A percentile compares a stretch with the other conserved stretches of the same genome.
These are phyloP conservation scores for Breynia disticha DNA, from an alignment of 441 rosid species.

Conservation along the genomic window DNA sequence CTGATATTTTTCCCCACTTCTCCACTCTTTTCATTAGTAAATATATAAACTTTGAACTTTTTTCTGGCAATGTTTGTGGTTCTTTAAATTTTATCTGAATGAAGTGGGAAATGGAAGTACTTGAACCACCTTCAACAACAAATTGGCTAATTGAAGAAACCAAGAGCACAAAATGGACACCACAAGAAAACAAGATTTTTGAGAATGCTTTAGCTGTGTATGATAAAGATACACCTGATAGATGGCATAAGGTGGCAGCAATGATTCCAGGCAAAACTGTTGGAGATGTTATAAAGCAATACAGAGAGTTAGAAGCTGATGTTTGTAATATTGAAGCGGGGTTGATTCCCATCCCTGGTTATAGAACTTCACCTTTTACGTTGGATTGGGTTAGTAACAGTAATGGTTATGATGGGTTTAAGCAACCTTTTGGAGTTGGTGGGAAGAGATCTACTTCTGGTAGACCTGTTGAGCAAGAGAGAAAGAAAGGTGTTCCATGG, in stretches of 20 bases:
- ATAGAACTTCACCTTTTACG: slow-evolving; percentile 41
- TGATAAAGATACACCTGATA: slow-evolving; percentile 81
- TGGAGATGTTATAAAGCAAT: slow-evolving; percentile 81
- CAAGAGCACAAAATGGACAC: slow-evolving; percentile 65
- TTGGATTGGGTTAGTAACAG: slow-evolving; percentile 38
- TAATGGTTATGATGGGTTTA: slow-evolving; percentile 43
- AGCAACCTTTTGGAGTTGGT: slow-evolving; percentile 34
- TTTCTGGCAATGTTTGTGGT: background rate
- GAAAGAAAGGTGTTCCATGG: slow-evolving; percentile 99
- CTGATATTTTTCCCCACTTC: slow-evolving; percentile 38
- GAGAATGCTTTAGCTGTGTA: slow-evolving; percentile 82
- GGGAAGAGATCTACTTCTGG: slow-evolving; percentile 47
- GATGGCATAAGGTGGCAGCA: slow-evolving; percentile 78
- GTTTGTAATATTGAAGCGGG: slow-evolving; percentile 92
- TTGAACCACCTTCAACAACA: slow-evolving; percentile 47
- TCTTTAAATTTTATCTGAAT: slow-evolving; percentile 22
- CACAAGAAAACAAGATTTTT: slow-evolving; percentile 79
- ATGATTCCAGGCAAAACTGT: slow-evolving; percentile 90
- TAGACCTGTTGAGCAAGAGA: slow-evolving; percentile 63
- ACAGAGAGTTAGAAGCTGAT: slow-evolving; percentile 73
- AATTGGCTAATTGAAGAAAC: slow-evolving; percentile 65
- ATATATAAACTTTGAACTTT: background rate
- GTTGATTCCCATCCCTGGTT: slow-evolving; percentile 71
- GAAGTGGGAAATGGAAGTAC: slow-evolving; percentile 63
- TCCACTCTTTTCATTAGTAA: slow-evolving; percentile 12